These are phyloP conservation scores for Apocynum venetum DNA, from an alignment of 257 asterid genomes.

Conservation along the genomic window DNA sequence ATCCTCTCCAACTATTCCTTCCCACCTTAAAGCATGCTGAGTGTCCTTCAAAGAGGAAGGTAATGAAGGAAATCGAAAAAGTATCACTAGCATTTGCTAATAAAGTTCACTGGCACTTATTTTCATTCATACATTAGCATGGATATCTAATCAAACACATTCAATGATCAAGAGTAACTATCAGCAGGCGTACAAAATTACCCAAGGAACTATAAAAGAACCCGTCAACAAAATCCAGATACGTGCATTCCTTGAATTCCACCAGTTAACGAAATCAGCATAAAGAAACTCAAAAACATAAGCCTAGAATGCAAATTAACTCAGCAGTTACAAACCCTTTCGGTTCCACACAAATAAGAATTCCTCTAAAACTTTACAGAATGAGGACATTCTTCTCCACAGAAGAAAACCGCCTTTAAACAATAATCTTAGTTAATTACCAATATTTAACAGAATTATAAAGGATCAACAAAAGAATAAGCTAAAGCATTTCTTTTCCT, in stretches of 20 bases:
- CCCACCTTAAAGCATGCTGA: neutral
- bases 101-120: neutral
- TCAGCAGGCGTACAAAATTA: neutral
- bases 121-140: neutral
- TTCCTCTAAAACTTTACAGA: neutral
- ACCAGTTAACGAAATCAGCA: neutral
- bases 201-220: neutral
- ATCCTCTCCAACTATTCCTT: neutral
- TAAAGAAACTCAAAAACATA: neutral
- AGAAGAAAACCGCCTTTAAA: neutral
- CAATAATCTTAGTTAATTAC: neutral
- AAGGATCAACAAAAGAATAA: neutral
- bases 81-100: neutral
- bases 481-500: neutral
- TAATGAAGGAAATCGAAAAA: neutral
- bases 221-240: neutral
- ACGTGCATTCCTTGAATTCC: neutral
- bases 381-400: neutral
- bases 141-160: neutral
- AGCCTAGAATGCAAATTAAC: neutral
- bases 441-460: neutral
- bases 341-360: neutral
- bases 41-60: neutral
- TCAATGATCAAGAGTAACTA: neutral
- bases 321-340: neutral